Percentiles rank a stretch among this genome's conserved stretches.
Evolutionary conservation across 345 rosid genomes (phyloP).

Genomic region (Clausena lansium): DNA sequence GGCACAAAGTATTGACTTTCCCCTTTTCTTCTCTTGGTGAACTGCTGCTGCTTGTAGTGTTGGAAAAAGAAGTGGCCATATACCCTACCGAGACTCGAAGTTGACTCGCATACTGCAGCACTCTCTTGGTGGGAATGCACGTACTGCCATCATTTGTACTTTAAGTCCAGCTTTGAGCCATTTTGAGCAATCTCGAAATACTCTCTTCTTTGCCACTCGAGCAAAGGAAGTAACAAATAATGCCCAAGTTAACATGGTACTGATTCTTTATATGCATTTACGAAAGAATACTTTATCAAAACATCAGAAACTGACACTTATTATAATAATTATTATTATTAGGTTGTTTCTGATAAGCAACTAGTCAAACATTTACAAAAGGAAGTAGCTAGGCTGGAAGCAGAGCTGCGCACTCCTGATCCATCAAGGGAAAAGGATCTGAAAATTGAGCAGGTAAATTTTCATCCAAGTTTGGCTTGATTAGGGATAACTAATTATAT

Average conservation of each 20-base stretch:
- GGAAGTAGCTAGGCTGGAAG: slow-evolving; percentile 97
- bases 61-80: slow-evolving; percentile 93
- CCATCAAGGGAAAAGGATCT: slow-evolving; percentile 85
- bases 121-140: slow-evolving; percentile 98
- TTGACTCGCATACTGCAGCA: slow-evolving; percentile 97
- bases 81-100: slow-evolving; percentile 97
- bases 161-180: slow-evolving; percentile 90
- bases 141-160: slow-evolving; percentile 97
- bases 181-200: slow-evolving; percentile 95
- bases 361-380: slow-evolving; percentile 97
- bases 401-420: slow-evolving; percentile 93
- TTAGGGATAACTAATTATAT: neutral
- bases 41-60: slow-evolving; percentile 42
- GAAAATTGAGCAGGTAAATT: slow-evolving; percentile 75
- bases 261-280: slow-evolving; percentile 12
- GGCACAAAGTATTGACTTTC: neutral
- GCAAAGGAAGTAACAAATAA: slow-evolving; percentile 99
- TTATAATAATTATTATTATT: neutral
- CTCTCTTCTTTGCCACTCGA: slow-evolving; percentile 90
- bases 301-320: neutral
- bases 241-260: slow-evolving; percentile 98
- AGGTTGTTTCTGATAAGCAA: slow-evolving; percentile 98
- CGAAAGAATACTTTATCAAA: neutral
- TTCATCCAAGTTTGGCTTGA: neutral
- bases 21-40: slow-evolving; percentile 11